Conservation (phyloP, 805 yeast species). For the Candida schatavii region DNA sequence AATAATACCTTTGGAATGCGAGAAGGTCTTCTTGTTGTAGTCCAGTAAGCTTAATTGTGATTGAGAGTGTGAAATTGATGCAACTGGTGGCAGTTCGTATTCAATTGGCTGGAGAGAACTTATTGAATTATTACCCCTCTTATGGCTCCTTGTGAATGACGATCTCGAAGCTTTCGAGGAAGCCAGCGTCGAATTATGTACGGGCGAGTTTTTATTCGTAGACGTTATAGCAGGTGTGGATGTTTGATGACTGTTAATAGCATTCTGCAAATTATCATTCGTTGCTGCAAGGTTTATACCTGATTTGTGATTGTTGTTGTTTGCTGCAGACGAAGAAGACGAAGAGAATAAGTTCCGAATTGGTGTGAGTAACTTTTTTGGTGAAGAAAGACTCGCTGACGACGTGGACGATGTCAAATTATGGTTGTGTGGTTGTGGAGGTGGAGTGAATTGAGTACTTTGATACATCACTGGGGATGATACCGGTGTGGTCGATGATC, state of each 20-base stretch:
- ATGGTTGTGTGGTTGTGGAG: conserved; percentile 13
- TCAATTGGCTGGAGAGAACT: conserved; percentile 4
- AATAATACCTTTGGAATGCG: neutral
- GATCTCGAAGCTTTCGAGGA: neutral
- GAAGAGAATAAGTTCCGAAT: conserved; percentile 29
- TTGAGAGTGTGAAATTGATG: neutral
- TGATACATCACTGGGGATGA: conserved; percentile 20
- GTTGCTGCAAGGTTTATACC: conserved; percentile 3
- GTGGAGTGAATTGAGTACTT: conserved; percentile 15
- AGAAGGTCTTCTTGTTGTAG: neutral
- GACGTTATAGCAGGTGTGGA: neutral
- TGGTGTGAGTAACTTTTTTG: conserved; percentile 37
- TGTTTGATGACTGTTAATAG: conserved; percentile 1
- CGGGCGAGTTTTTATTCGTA: neutral
- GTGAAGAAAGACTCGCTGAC: conserved; percentile 18
- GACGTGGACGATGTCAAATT: neutral
- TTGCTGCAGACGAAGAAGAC: conserved; percentile 8
- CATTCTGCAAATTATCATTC: conserved; percentile 8
- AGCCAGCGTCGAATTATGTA: neutral
- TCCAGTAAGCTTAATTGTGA: conserved; percentile 3
- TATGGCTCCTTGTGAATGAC: conserved; percentile 1
- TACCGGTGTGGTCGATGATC: conserved; percentile 13
- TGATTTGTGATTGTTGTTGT: conserved; percentile 14
- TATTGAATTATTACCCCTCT: conserved; percentile 3
- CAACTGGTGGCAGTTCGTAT: neutral